Base-by-base conservation (phyloP, 2,329 filamentous ascomycete genomes). In the Apiospora rasikravindrae region DNA sequence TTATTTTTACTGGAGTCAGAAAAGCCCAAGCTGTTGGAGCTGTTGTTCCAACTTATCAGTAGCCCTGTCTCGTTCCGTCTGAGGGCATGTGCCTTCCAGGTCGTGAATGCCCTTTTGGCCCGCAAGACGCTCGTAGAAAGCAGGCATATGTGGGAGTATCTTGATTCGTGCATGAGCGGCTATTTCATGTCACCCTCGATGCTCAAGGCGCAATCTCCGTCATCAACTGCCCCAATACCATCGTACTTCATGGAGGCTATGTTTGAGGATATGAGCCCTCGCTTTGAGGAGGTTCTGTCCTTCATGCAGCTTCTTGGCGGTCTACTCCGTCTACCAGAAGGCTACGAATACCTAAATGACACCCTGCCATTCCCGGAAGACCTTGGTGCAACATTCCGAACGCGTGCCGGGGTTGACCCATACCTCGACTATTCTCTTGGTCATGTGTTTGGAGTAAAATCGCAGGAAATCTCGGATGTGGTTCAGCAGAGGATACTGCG, bases 341-440 rank as follows among this genome's bases (percentile, higher is more conserved):
- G 88, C 57, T 87, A 90, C 67, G 86, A 86, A 51, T 87, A 88
- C 0, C 84, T 95, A 11, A 92, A 92, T 74, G 93, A 98, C 79
- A 87, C 86, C 1, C 84, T 99, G 4, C 92, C 96, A 0, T 99
- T 98, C 78, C 94, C 96, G 0, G 95, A 98, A 81, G 91, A 89
- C 53, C 86, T 99, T 11, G 95, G 96, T 5, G 90, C 91, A 22
- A 88, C 90, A 14, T 93, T 92, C 77, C 91, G 96, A 70, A 85
- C 86, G 77, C 91, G 91, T 83, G 91, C 95, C 19, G 96, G 97
- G 1, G 94, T 99, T 73, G 95, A 98, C 73, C 91, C 93, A 1
- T 99, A 98, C 77, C 88, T 98, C 71, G 97, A 99, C 82, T 98
- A 96, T 80, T 91, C 95, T 26, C 84, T 98, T 74, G 94, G 94